Conservation (phyloP, 192 early-diverging fungal species). For the Thamnidium elegans region DNA sequence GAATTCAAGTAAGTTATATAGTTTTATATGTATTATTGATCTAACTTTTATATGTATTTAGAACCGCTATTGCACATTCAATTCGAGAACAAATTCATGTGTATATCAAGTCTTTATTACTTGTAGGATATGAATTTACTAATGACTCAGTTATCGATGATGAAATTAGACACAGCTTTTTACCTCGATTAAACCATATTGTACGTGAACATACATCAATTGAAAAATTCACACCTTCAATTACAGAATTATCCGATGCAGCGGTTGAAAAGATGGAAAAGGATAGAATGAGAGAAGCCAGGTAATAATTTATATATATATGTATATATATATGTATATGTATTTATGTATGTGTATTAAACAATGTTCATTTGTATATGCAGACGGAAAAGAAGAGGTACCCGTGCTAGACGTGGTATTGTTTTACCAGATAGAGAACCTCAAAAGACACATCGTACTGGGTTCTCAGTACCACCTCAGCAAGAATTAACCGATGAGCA, state of each 20-base stretch:
- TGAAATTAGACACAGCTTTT: slow-evolving; percentile 66
- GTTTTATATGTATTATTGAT: no score
- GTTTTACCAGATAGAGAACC: slow-evolving; percentile 66
- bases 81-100: slow-evolving; percentile 92
- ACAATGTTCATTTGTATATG: neutral
- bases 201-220: slow-evolving; percentile 48
- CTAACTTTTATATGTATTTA: no score
- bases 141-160: slow-evolving; percentile 75
- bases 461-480: slow-evolving; percentile 40
- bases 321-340: neutral
- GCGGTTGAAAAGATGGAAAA: slow-evolving; percentile 81
- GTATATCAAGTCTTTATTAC: slow-evolving; percentile 76
- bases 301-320: slow-evolving; percentile 36
- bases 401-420: slow-evolving; percentile 61
- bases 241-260: slow-evolving; percentile 59
- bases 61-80: slow-evolving; percentile 87
- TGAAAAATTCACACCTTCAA: slow-evolving; percentile 60
- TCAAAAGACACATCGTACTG: slow-evolving; percentile 59
- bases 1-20: slow-evolving; percentile 72
- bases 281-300: slow-evolving; percentile 76
- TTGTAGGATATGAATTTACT: slow-evolving; percentile 73
- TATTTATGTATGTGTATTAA: neutral
- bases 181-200: slow-evolving; percentile 58
- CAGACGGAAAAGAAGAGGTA: slow-evolving; percentile 84
- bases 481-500: slow-evolving; percentile 43